Conservation (phyloP, 345 rosid genomes). For the Moringa oleifera region DNA sequence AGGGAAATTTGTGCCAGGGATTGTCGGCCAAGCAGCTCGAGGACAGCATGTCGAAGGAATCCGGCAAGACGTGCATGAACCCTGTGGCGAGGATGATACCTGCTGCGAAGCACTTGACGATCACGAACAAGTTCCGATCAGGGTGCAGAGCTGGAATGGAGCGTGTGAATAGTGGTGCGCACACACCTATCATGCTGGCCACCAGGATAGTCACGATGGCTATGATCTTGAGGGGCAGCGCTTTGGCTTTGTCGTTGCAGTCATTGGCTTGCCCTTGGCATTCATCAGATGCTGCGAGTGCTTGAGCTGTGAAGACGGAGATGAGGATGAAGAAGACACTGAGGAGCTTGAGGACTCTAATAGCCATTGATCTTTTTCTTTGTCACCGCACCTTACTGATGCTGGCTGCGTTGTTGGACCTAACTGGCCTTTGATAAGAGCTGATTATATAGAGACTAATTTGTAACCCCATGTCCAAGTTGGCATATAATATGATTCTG, state of each 20-base stretch:
- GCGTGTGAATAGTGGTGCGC: conserved; percentile 47
- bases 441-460: too few species aligned
- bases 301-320: background rate
- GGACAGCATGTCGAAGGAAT: conserved; percentile 66
- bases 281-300: conserved; percentile 5
- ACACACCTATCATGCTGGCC: conserved; percentile 62
- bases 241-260: conserved; percentile 48
- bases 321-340: conserved; percentile 14
- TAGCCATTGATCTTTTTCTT: too few species aligned
- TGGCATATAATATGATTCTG: too few species aligned
- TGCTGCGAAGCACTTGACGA: conserved; percentile 62
- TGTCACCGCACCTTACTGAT: too few species aligned
- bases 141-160: conserved; percentile 56
- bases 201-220: conserved; percentile 44
- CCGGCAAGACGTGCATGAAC: conserved; percentile 84
- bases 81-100: conserved; percentile 85
- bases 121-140: conserved; percentile 42
- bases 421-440: too few species aligned
- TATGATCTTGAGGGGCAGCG: conserved; percentile 49
- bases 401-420: too few species aligned
- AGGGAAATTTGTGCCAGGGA: conserved; percentile 86
- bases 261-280: conserved; percentile 22
- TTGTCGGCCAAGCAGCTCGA: conserved; percentile 53
- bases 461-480: too few species aligned
- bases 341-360: too few species aligned